Evolutionary conservation across 2,329 filamentous ascomycete genomes (phyloP).

Genomic region (Davidsoniella eucalypti): DNA sequence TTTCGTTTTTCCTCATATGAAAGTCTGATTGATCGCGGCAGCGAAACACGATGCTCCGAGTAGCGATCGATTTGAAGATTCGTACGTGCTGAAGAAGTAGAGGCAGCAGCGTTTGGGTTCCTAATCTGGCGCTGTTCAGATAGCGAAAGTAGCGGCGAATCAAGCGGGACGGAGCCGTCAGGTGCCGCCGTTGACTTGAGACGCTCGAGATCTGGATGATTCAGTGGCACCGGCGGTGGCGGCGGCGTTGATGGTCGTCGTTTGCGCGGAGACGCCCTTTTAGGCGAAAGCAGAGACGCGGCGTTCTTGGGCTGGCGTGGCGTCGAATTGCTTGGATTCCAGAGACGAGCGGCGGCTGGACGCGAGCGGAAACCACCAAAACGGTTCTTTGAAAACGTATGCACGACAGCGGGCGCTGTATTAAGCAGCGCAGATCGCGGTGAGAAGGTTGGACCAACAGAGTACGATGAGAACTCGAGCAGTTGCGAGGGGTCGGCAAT

Average conservation of each 20-base stretch:
- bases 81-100: conserved; percentile 18
- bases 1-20: conserved; percentile 33
- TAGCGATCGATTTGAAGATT: conserved; percentile 35
- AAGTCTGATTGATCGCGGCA: conserved; percentile 36
- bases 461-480: conserved; percentile 6
- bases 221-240: conserved; percentile 33
- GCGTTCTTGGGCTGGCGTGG: conserved; percentile 23
- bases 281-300: conserved; percentile 10
- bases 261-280: conserved; percentile 17
- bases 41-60: conserved; percentile 30
- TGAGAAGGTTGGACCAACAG: conserved; percentile 2
- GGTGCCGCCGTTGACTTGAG: conserved; percentile 22
- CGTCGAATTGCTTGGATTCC: conserved; percentile 46
- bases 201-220: conserved; percentile 27
- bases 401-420: neutral
- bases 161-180: conserved; percentile 24
- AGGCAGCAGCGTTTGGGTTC: conserved; percentile 20
- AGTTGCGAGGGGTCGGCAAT: neutral
- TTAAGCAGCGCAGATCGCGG: neutral
- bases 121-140: conserved; percentile 32
- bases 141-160: conserved; percentile 35
- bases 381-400: neutral
- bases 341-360: conserved; percentile 34
- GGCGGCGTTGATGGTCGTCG: conserved; percentile 38
- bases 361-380: conserved; percentile 21